Percentiles rank a stretch among this genome's conserved stretches.
phyloP scores from a whole-genome alignment of 352 stramenopile genomes.

The Phytophthora podocarpi region DNA sequence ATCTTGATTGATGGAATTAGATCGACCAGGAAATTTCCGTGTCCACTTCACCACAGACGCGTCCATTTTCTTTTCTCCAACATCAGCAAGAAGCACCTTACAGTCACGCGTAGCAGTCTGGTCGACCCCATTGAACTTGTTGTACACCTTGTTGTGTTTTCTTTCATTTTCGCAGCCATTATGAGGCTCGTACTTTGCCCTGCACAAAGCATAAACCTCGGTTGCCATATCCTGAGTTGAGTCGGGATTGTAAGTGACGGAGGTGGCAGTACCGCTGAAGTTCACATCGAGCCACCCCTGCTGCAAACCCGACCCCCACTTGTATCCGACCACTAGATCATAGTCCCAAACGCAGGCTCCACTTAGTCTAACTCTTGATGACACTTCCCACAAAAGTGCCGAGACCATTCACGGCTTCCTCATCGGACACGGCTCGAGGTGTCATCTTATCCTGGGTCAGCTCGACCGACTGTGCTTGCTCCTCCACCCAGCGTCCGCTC shows the following conservation, averaged over 20 bases:
- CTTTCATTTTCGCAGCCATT: slow-evolving; percentile 4
- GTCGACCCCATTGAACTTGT: slow-evolving; percentile 9
- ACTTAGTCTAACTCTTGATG: not conserved
- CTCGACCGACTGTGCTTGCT: not conserved
- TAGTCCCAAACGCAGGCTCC: not conserved
- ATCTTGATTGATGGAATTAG: no score
- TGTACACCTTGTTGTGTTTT: not conserved
- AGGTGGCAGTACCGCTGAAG: no score
- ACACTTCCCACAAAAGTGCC: slow-evolving; percentile 14
- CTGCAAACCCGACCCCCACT: not conserved
- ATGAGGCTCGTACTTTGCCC: slow-evolving; percentile 1
- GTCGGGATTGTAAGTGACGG: no score
- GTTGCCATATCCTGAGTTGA: slow-evolving; percentile 7
- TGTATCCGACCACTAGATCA: not conserved
- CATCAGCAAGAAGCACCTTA: not conserved
- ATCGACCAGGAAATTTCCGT: no score
- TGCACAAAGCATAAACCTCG: slow-evolving; percentile 14
- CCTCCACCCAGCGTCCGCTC: not conserved
- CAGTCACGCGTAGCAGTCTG: not conserved
- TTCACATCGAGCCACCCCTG: not conserved
- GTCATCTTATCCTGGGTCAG: not conserved
- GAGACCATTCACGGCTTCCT: not conserved
- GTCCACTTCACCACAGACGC: no score
- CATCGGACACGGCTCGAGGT: not conserved
- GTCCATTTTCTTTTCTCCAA: no score